A percentile compares a stretch with the other conserved stretches of the same genome.
phyloP scores from a whole-genome alignment of 2,329 filamentous ascomycete genomes.

The Epichloe sp. region DNA sequence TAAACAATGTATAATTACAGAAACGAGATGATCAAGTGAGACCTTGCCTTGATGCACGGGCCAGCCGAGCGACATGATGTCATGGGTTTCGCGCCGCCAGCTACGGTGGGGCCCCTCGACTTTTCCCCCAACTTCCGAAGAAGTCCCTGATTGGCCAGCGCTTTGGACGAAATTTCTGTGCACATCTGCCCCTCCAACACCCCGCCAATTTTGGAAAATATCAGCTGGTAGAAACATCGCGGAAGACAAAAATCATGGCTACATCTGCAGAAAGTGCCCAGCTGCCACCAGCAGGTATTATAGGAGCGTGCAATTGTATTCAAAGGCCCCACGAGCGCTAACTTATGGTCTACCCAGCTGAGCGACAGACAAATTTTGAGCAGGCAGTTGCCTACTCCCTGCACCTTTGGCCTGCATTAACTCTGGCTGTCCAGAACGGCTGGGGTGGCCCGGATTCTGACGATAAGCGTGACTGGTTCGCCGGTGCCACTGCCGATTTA shows the following conservation, averaged over 20 bases:
- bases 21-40: not conserved
- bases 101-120: not conserved
- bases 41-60: not conserved
- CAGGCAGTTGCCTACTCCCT: slow-evolving; percentile 75
- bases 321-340: not conserved
- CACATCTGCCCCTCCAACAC: slow-evolving; percentile 18
- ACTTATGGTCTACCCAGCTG: slow-evolving; percentile 23
- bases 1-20: not conserved
- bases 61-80: not conserved
- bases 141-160: not conserved
- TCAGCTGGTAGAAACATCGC: not conserved
- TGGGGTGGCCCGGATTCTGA: slow-evolving; percentile 75
- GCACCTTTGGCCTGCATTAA: slow-evolving; percentile 78
- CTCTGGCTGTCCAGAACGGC: slow-evolving; percentile 71
- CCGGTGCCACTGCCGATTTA: slow-evolving; percentile 72
- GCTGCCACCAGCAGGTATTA: slow-evolving; percentile 18
- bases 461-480: slow-evolving; percentile 96
- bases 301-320: not conserved
- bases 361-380: slow-evolving; percentile 59
- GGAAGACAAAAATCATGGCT: slow-evolving; percentile 15
- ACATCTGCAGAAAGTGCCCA: slow-evolving; percentile 16
- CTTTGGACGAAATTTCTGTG: slow-evolving; percentile 11
- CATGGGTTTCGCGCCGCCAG: not conserved
- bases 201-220: slow-evolving; percentile 10
- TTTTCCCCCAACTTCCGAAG: not conserved